Evolutionary conservation across 2,329 filamentous ascomycete genomes (phyloP).

Genomic region (Clonostachys rhizophaga): DNA sequence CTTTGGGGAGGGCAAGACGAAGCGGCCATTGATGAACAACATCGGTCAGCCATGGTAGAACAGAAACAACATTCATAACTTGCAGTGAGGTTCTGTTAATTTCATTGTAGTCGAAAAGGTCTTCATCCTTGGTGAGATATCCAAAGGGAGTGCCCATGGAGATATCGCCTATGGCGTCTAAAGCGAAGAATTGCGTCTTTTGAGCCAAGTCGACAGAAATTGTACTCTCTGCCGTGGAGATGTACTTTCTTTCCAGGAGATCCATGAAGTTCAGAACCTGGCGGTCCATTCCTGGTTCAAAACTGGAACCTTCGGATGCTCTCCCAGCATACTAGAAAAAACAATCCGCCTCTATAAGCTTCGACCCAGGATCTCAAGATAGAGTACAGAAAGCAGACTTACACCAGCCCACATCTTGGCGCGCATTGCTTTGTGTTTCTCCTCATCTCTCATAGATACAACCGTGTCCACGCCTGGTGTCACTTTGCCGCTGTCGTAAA

Average conservation of each 20-base stretch:
- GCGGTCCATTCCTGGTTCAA: conserved; percentile 32
- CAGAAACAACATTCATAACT: conserved; percentile 26
- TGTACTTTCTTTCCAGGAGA: conserved; percentile 42
- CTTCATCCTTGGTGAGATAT: conserved; percentile 40
- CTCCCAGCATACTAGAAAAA: conserved; percentile 39
- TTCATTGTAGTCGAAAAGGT: conserved; percentile 38
- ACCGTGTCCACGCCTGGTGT: conserved; percentile 12
- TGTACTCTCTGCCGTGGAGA: conserved; percentile 24
- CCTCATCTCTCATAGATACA: conserved; percentile 39
- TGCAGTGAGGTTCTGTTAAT: conserved; percentile 34
- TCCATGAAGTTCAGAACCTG: conserved; percentile 31
- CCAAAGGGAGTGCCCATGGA: conserved; percentile 48
- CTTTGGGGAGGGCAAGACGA: conserved; percentile 22
- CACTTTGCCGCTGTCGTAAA: no score
- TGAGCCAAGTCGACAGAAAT: conserved; percentile 40
- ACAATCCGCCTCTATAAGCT: background rate
- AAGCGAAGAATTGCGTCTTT: conserved; percentile 45
- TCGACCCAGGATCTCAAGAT: background rate
- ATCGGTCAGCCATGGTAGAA: conserved; percentile 26
- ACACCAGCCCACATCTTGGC: conserved; percentile 37
- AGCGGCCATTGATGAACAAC: conserved; percentile 29
- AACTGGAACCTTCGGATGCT: conserved; percentile 36
- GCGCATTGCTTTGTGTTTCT: conserved; percentile 28
- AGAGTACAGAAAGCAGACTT: conserved; percentile 8
- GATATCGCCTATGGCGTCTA: conserved; percentile 49